Conservation (phyloP, 306 rosid species). For the Begonia loranthoides region DNA sequence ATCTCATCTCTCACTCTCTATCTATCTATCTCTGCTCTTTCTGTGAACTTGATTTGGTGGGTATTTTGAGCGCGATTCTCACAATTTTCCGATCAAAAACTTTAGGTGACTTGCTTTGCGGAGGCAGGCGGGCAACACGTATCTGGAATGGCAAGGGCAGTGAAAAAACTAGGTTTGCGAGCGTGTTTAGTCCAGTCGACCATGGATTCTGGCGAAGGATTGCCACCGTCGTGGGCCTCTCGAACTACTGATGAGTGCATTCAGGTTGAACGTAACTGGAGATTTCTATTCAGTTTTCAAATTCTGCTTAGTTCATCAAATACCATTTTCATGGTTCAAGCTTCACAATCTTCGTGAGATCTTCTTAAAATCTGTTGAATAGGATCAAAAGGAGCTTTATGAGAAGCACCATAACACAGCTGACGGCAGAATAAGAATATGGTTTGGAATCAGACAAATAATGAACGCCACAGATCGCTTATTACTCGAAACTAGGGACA, state of each 20-base stretch:
- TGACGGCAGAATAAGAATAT: conserved; percentile 69
- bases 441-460: conserved; percentile 84
- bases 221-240: conserved; percentile 54
- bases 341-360: too few relatives aligned
- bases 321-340: too few relatives aligned
- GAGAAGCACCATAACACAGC: conserved; percentile 56
- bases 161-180: conserved; percentile 52
- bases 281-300: not conserved
- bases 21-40: not conserved
- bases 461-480: conserved; percentile 66
- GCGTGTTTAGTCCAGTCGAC: conserved; percentile 70
- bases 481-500: conserved; percentile 52
- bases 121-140: conserved; percentile 93
- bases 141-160: conserved; percentile 67
- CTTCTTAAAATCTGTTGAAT: conserved; percentile 1
- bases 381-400: conserved; percentile 66
- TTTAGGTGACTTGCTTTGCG: conserved; percentile 83
- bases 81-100: not conserved
- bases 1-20: not conserved
- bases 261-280: conserved; percentile 22
- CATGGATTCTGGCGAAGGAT: conserved; percentile 71
- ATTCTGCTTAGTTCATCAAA: not conserved
- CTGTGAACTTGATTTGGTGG: not conserved
- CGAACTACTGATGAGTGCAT: conserved; percentile 48
- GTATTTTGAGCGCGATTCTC: too few relatives aligned